These are phyloP conservation scores for Blastobotrys proliferans DNA, from an alignment of 1,139 yeast species.

Conservation along the genomic window DNA sequence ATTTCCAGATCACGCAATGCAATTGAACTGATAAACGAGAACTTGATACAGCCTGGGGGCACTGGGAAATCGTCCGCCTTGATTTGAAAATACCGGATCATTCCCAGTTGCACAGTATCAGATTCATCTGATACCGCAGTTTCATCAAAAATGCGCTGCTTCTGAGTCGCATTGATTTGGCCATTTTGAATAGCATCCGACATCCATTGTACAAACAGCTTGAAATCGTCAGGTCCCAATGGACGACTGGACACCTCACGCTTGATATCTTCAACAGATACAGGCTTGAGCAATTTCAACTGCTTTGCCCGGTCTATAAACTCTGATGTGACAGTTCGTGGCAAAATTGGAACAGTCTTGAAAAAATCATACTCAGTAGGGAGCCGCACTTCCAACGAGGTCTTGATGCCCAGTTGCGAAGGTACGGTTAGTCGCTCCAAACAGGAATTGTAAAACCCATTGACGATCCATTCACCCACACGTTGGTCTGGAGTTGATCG, in stretches of 20 bases:
- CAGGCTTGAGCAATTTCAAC: conserved; percentile 25
- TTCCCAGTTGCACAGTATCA: conserved; percentile 24
- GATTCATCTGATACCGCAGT: conserved; percentile 20
- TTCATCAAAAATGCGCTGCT: conserved; percentile 15
- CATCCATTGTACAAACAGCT: conserved; percentile 26
- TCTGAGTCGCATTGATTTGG: conserved; percentile 11
- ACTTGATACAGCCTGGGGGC: conserved; percentile 34
- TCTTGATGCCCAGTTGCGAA: conserved; percentile 33
- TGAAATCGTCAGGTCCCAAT: conserved; percentile 21
- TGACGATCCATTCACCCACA: conserved; percentile 34
- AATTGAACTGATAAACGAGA: conserved; percentile 21
- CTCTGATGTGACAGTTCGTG: conserved; percentile 23
- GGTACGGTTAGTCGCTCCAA: conserved; percentile 30
- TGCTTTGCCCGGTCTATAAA: conserved; percentile 30
- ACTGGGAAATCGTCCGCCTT: conserved; percentile 30
- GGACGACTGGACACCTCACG: conserved; percentile 30
- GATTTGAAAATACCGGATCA: conserved; percentile 26
- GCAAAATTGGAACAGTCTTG: conserved; percentile 32
- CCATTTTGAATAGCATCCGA: conserved; percentile 16
- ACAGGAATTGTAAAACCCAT: conserved; percentile 37
- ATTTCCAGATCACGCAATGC: conserved; percentile 21
- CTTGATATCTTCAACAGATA: conserved; percentile 29
- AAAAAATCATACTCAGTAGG: conserved; percentile 27
- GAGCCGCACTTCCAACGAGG: conserved; percentile 31
- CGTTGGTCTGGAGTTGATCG: conserved; percentile 36